phyloP scores from a whole-genome alignment of 306 rosid species.

The Trifolium pratense region DNA sequence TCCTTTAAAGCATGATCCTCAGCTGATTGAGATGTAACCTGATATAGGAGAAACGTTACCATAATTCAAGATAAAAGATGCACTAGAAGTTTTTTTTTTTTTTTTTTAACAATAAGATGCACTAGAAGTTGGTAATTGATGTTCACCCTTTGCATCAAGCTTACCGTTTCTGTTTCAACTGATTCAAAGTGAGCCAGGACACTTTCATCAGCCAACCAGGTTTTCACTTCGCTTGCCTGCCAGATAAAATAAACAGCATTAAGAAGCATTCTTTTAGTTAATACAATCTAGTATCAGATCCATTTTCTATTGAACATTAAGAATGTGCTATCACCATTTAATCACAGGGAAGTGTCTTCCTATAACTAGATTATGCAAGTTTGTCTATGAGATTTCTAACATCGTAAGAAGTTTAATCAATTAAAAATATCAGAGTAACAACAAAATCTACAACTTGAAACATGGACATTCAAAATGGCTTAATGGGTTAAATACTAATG shows the following conservation, averaged over 20 bases:
- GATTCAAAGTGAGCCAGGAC: constrained; percentile 79
- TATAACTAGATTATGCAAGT: constrained; percentile 15
- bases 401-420: constrained; percentile 30
- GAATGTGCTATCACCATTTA: constrained; percentile 26
- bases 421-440: constrained; percentile 37
- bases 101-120: too few relatives aligned
- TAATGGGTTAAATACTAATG: constrained; percentile 23
- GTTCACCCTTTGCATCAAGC: constrained; percentile 38
- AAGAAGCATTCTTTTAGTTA: constrained; percentile 20
- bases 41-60: constrained; percentile 40
- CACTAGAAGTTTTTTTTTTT: constrained; percentile 28
- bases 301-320: constrained; percentile 35
- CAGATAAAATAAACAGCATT: constrained; percentile 41
- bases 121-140: constrained; percentile 23
- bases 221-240: constrained; percentile 64
- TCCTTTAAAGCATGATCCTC: constrained; percentile 62
- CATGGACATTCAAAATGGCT: constrained; percentile 27
- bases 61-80: constrained; percentile 37
- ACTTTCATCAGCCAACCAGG: constrained; percentile 86
- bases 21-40: constrained; percentile 61
- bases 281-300: constrained; percentile 23
- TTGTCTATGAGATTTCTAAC: constrained; percentile 3
- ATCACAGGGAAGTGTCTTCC: constrained; percentile 31
- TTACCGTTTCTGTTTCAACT: constrained; percentile 73
- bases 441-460: constrained; percentile 22